Base-by-base conservation (phyloP, 106 monocot genomes). In the Dendrobium catenatum region DNA sequence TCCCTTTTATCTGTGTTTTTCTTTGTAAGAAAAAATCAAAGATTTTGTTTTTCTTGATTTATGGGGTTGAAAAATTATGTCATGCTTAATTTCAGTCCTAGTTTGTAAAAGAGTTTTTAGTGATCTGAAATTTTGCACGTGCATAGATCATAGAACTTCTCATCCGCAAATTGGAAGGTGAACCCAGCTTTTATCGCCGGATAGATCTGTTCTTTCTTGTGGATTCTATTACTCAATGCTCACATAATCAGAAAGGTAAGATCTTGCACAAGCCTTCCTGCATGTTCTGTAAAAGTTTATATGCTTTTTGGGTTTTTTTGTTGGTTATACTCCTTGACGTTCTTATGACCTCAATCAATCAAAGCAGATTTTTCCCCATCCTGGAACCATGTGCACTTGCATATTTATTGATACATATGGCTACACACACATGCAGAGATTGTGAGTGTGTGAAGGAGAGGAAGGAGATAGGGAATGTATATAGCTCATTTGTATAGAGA, bases 181-280 rank as follows among this genome's bases (percentile, higher is more conserved):
- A 99, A 83, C 80, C 98, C 42, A 94, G 89, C 79, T 84, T 89
- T 77, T 93, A 95, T 82, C 90, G 93, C 15, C 86, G 87, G 85
- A 80, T 99, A 79, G 98, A 95, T 81, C 88, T 99, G 73, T 91
- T 95, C 80, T 95, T 95, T 84, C 93, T 99, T 67, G 91, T 99
- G 66, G 98, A 99, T 79, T 99, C 98, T 33, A 95, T 99, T 68
- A 95, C 98, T 54, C 98, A 99, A 67, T 89, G 89, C 77, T 99
- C 95, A 56, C 94, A 99, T 80, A 87, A 80, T 68, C 98, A 99
- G 51, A 99, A 90, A 95, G 98, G 98, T 99, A 78, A 74, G 74
- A 44, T 43, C 43, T 43, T 74, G n/a, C 43, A 74, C 1, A 74
- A 74, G 6, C 19, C 43, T 6, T 74, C 43, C n/a, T 16, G 10